These are phyloP conservation scores for Pseudozyma hubeiensis DNA, from an alignment of 1,284 basidiomycete species.

Conservation along the genomic window DNA sequence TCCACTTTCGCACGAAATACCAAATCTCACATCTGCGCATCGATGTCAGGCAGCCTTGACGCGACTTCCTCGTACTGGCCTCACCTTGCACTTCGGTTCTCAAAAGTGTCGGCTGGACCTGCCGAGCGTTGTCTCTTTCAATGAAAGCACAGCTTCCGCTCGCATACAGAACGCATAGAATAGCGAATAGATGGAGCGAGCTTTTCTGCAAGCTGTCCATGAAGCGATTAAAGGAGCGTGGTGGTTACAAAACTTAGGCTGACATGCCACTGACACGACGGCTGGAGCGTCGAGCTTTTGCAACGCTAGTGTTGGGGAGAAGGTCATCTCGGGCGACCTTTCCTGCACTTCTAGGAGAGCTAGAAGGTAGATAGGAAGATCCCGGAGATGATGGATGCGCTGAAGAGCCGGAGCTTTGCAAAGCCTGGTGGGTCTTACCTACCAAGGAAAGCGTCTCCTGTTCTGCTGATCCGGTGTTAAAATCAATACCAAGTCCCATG, in stretches of 20 bases:
- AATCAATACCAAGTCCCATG: constrained; percentile 39
- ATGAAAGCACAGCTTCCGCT: neutral
- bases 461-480: constrained; percentile 9
- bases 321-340: constrained; percentile 16
- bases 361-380: constrained; percentile 18
- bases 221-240: constrained; percentile 6
- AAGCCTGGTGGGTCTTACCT: constrained; percentile 15
- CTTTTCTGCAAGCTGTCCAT: neutral
- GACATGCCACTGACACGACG: constrained; percentile 35
- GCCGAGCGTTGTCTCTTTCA: no score
- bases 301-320: neutral
- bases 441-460: constrained; percentile 22
- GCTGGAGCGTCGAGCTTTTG: constrained; percentile 25
- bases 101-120: no score
- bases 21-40: neutral
- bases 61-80: no score
- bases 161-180: neutral
- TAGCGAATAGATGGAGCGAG: no score
- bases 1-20: constrained; percentile 16
- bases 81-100: no score
- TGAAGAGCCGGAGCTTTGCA: constrained; percentile 20
- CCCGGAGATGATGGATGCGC: constrained; percentile 10
- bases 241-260: constrained; percentile 1
- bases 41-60: neutral
- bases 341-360: constrained; percentile 16